Conservation (phyloP, 306 rosid species). For the Vicia sativa region DNA sequence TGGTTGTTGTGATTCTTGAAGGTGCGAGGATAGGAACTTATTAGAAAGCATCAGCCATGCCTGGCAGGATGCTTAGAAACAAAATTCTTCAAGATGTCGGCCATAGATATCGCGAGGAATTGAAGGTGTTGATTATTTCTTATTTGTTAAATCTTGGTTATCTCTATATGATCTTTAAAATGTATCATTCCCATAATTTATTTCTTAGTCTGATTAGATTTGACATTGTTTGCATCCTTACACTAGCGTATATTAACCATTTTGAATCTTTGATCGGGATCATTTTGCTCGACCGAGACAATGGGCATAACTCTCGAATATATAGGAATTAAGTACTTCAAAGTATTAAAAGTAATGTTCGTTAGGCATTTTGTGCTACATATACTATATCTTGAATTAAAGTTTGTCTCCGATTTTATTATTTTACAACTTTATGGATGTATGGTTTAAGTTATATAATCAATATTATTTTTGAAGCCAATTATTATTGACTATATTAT, state of each 20-base stretch:
- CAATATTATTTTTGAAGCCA: too few relatives aligned
- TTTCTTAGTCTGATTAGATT: constrained; percentile 12
- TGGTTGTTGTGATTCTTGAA: constrained; percentile 93
- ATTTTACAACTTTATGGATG: too few relatives aligned
- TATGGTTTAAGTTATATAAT: too few relatives aligned
- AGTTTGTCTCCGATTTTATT: too few relatives aligned
- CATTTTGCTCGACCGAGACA: constrained; percentile 50
- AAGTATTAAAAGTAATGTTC: too few relatives aligned
- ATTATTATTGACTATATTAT: too few relatives aligned
- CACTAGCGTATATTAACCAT: constrained; percentile 9
- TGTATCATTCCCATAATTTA: background rate
- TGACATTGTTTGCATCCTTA: constrained; percentile 9
- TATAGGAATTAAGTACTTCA: too few relatives aligned
- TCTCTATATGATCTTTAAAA: constrained; percentile 1
- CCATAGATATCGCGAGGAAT: constrained; percentile 83
- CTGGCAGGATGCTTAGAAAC: constrained; percentile 93
- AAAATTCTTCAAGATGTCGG: constrained; percentile 91
- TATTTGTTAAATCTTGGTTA: constrained; percentile 12
- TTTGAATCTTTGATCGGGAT: constrained; percentile 58
- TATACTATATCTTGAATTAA: too few relatives aligned
- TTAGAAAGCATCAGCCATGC: constrained; percentile 57
- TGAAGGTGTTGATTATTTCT: constrained; percentile 60
- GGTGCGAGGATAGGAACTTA: constrained; percentile 91
- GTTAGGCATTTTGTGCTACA: too few relatives aligned
- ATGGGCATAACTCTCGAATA: constrained; percentile 80